Conservation (phyloP, 208 protist species). For the Leishmania aethiopica region DNA sequence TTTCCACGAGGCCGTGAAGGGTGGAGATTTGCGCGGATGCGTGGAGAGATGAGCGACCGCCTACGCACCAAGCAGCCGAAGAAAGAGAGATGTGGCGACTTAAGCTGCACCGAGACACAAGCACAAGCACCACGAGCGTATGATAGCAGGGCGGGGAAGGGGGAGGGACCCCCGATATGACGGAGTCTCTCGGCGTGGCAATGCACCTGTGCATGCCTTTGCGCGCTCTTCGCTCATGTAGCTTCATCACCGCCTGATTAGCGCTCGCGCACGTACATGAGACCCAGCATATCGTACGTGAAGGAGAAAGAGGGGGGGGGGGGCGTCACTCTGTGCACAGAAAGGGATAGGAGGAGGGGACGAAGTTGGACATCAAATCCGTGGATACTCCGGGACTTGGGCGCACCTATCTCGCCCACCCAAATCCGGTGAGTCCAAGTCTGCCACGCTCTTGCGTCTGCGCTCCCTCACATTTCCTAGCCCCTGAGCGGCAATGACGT, state of each 20-base stretch:
- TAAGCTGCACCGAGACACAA: neutral
- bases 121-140: neutral
- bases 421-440: neutral
- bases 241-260: neutral
- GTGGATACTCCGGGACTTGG: neutral
- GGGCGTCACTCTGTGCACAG: neutral
- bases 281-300: neutral
- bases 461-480: neutral
- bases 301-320: neutral
- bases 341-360: neutral
- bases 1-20: neutral
- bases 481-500: neutral
- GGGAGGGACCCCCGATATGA: neutral
- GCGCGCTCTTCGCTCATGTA: neutral
- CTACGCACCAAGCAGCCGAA: neutral
- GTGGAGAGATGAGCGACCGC: neutral
- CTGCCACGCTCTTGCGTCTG: neutral
- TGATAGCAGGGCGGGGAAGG: neutral
- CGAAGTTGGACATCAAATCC: neutral
- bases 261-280: neutral
- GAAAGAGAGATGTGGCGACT: slow-evolving; percentile 6
- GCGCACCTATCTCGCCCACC: neutral
- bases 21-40: neutral
- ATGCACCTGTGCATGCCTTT: neutral
- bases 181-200: neutral